These are phyloP conservation scores for Fusarium sp. DNA, from an alignment of 2,329 filamentous ascomycete species.

Conservation along the genomic window DNA sequence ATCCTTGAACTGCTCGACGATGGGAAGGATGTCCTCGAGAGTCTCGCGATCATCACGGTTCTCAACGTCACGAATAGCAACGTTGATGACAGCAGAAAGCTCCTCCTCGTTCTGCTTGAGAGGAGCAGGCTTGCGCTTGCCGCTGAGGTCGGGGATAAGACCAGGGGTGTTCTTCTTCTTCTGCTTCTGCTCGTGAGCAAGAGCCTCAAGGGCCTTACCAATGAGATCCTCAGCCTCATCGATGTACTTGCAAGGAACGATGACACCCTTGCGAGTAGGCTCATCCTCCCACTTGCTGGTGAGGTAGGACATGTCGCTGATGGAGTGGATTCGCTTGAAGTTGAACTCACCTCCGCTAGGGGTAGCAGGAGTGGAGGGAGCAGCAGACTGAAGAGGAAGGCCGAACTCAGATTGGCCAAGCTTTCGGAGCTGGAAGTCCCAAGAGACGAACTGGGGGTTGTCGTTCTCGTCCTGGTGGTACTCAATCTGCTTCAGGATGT, in stretches of 20 bases:
- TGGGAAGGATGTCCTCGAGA: constrained; percentile 76
- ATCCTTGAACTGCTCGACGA: constrained; percentile 84
- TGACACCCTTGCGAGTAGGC: constrained; percentile 89
- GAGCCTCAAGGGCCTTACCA: constrained; percentile 83
- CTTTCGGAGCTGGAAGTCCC: constrained; percentile 96
- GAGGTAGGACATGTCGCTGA: constrained; percentile 96
- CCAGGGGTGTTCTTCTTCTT: constrained; percentile 67
- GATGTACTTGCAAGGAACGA: constrained; percentile 91
- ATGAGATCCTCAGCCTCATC: constrained; percentile 94
- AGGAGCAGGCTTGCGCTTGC: constrained; percentile 71
- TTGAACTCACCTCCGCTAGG: constrained; percentile 68
- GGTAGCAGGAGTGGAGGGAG: constrained; percentile 86
- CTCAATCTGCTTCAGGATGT: constrained; percentile 87
- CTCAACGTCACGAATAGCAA: constrained; percentile 91
- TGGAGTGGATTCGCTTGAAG: constrained; percentile 89
- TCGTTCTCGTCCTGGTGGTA: constrained; percentile 84
- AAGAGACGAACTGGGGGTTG: constrained; percentile 80
- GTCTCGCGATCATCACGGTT: constrained; percentile 84
- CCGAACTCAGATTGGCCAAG: constrained; percentile 92
- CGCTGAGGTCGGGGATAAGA: constrained; percentile 78
- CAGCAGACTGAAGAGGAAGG: constrained; percentile 80
- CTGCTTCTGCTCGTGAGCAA: constrained; percentile 71
- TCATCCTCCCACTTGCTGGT: constrained; percentile 78
- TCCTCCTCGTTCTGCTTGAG: constrained; percentile 66
- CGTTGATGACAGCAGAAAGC: constrained; percentile 90